Evolutionary conservation across 169 alveolate genomes (phyloP).

Genomic region (Eimeria necatrix): DNA sequence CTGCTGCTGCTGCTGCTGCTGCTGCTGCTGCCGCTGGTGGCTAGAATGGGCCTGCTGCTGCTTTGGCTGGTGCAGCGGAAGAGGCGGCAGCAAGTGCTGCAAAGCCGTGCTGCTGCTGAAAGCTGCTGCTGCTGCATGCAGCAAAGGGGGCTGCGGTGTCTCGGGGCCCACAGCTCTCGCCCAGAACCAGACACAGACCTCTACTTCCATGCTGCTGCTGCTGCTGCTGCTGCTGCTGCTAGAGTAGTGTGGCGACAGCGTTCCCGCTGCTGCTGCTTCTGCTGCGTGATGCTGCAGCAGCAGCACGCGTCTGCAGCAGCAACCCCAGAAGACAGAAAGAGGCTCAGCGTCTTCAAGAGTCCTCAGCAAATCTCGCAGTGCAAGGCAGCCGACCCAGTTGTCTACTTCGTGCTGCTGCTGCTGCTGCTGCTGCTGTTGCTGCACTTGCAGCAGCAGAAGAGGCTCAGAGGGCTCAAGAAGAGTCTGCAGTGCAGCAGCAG

Average conservation of each 20-base stretch:
- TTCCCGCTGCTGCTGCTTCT: neutral
- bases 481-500: conserved; percentile 52
- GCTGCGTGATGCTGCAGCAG: conserved; percentile 28
- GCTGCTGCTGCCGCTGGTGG: conserved; percentile 1
- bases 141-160: conserved; percentile 51
- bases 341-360: neutral
- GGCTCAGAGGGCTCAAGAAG: conserved; percentile 21
- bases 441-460: conserved; percentile 7
- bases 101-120: conserved; percentile 17
- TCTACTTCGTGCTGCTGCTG: conserved; percentile 44
- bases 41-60: neutral
- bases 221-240: conserved; percentile 16
- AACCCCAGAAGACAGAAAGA: conserved; percentile 52
- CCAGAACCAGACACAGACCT: conserved; percentile 22
- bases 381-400: conserved; percentile 32
- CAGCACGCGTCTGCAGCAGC: conserved; percentile 74
- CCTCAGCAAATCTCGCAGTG: conserved; percentile 44
- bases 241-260: neutral
- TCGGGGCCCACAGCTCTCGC: neutral
- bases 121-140: conserved; percentile 45
- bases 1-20: neutral
- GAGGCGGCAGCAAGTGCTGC: conserved; percentile 50
- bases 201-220: conserved; percentile 66
- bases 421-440: conserved; percentile 54
- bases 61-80: neutral